phyloP scores from a whole-genome alignment of 1,284 basidiomycete species.

The Ustanciosporium gigantosporum region DNA sequence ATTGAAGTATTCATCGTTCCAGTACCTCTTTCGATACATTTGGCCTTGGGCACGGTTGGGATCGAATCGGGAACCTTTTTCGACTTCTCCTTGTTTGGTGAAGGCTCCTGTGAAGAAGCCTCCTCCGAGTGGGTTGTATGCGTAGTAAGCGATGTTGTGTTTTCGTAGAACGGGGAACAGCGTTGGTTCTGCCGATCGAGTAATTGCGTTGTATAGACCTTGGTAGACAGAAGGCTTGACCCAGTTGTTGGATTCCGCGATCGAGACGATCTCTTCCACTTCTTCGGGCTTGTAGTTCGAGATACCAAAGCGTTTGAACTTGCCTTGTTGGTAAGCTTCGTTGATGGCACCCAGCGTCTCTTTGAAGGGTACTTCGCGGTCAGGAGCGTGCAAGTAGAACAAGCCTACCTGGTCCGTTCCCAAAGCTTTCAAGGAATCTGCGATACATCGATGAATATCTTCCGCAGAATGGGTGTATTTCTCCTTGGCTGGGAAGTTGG shows the following conservation, averaged over 20 bases:
- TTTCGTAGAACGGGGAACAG: constrained; percentile 43
- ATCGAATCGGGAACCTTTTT: constrained; percentile 41
- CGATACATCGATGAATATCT: constrained; percentile 57
- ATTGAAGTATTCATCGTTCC: constrained; percentile 44
- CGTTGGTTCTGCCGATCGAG: constrained; percentile 28
- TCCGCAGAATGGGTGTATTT: constrained; percentile 58
- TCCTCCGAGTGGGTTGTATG: constrained; percentile 62
- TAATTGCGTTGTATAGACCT: constrained; percentile 62
- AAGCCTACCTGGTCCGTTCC: constrained; percentile 63
- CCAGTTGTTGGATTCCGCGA: constrained; percentile 67
- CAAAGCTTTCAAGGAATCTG: constrained; percentile 59
- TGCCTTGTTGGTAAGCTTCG: constrained; percentile 66
- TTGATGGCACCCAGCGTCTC: constrained; percentile 66
- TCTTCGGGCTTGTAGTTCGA: constrained; percentile 68
- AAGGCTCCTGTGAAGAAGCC: constrained; percentile 41
- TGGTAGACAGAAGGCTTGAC: constrained; percentile 73
- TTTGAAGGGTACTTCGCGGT: constrained; percentile 65
- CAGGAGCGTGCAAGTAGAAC: constrained; percentile 68
- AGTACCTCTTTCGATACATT: constrained; percentile 44
- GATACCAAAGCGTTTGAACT: constrained; percentile 66
- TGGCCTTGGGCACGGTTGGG: constrained; percentile 28
- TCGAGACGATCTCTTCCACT: constrained; percentile 70
- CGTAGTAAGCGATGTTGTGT: constrained; percentile 67
- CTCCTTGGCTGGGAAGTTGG: constrained; percentile 10
- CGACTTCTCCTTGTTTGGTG: constrained; percentile 1